Evolutionary conservation across 495 filamentous ascomycete genomes (phyloP).

Genomic region (Friedmanniomyces simplex): DNA sequence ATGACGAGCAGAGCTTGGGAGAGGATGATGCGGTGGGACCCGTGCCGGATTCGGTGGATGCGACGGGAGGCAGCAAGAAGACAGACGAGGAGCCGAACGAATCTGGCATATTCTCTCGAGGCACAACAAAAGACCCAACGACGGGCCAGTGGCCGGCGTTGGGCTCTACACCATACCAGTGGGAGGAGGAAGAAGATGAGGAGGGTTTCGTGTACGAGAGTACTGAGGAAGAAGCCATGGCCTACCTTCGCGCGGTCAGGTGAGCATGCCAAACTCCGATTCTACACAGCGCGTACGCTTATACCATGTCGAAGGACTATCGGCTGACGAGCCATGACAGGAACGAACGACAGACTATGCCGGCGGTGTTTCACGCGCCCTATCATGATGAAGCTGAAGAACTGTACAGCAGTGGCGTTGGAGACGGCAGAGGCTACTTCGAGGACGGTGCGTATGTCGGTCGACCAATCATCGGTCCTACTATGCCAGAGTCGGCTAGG

Average conservation of each 20-base stretch:
- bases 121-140: neutral
- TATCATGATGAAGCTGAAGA: slow-evolving; percentile 4
- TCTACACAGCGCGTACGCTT: neutral
- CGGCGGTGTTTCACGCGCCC: slow-evolving; percentile 8
- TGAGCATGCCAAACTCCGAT: slow-evolving; percentile 5
- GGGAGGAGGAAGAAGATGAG: slow-evolving; percentile 15
- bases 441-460: slow-evolving; percentile 62
- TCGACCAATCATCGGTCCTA: slow-evolving; percentile 29
- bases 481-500: neutral
- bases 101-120: neutral
- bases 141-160: slow-evolving; percentile 16
- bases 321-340: slow-evolving; percentile 8
- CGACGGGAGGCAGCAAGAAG: neutral
- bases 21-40: neutral
- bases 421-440: slow-evolving; percentile 51
- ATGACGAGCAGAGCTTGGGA: neutral
- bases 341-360: slow-evolving; percentile 12
- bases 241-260: slow-evolving; percentile 26
- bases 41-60: neutral
- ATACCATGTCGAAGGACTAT: neutral
- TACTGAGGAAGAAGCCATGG: slow-evolving; percentile 21
- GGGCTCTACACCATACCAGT: slow-evolving; percentile 5
- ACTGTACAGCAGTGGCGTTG: slow-evolving; percentile 25
- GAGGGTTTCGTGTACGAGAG: slow-evolving; percentile 24
- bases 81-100: neutral